phyloP scores from a whole-genome alignment of 2,329 filamentous ascomycete species.

The Tympanopsis confertula region DNA sequence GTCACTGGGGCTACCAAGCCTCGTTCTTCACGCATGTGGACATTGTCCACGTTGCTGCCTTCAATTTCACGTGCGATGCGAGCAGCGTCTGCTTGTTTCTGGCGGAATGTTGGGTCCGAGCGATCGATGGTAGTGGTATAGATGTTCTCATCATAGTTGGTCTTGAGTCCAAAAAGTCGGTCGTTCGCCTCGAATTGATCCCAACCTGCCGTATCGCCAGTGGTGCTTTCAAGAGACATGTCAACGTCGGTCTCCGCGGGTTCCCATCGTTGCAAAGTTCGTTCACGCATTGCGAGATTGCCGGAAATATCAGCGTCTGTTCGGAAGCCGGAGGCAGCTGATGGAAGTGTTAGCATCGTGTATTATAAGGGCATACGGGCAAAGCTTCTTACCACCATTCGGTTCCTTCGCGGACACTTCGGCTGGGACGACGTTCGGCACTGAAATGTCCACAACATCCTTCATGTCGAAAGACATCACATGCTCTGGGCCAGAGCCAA shows the following conservation, averaged over 20 bases:
- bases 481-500: conserved; percentile 28
- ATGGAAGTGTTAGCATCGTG: neutral
- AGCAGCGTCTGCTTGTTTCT: conserved; percentile 43
- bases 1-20: conserved; percentile 38
- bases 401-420: conserved; percentile 24
- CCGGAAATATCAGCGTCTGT: conserved; percentile 55
- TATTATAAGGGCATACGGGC: neutral
- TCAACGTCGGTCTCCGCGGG: conserved; percentile 34
- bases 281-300: conserved; percentile 40
- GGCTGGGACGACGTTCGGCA: conserved; percentile 38
- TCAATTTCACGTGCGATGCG: conserved; percentile 57
- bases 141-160: conserved; percentile 53
- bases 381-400: conserved; percentile 33
- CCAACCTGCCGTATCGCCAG: conserved; percentile 30
- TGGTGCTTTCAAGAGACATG: conserved; percentile 37
- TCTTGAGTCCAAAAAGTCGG: conserved; percentile 49
- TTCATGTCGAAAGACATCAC: conserved; percentile 45
- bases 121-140: conserved; percentile 57
- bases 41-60: conserved; percentile 29
- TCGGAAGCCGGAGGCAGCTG: conserved; percentile 39
- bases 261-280: conserved; percentile 49
- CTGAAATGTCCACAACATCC: conserved; percentile 44
- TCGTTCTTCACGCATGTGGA: conserved; percentile 52
- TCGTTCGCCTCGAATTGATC: conserved; percentile 59
- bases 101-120: conserved; percentile 44